Percentiles rank a stretch among this genome's conserved stretches.
phyloP scores from a whole-genome alignment of 495 filamentous ascomycete genomes.

The Friedmanniomyces simplex region DNA sequence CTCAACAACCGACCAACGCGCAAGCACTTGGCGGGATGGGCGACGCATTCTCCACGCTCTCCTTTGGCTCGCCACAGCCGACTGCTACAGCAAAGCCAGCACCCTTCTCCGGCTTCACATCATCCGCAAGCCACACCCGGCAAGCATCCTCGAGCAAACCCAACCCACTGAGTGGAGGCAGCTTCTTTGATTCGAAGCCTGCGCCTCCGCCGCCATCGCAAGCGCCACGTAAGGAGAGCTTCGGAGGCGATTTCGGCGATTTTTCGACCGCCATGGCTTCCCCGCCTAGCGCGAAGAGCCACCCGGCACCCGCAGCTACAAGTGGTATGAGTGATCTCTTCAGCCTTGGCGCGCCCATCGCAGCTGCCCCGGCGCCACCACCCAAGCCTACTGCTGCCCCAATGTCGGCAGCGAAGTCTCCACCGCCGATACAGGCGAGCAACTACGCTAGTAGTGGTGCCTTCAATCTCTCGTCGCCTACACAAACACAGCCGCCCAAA shows the following conservation, averaged over 20 bases:
- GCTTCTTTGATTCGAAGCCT: constrained; percentile 59
- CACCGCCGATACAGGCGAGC: constrained; percentile 12
- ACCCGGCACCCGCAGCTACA: constrained; percentile 36
- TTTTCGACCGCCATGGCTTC: constrained; percentile 23
- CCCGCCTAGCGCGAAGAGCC: not conserved
- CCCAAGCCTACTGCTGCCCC: constrained; percentile 22
- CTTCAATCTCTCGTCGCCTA: constrained; percentile 64
- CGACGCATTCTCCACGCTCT: constrained; percentile 79
- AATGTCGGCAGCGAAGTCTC: not conserved
- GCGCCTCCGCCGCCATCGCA: constrained; percentile 20
- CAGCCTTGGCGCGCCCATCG: constrained; percentile 50
- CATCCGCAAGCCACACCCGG: constrained; percentile 45
- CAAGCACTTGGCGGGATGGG: constrained; percentile 63
- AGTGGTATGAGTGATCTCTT: constrained; percentile 64
- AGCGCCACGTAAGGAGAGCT: constrained; percentile 3
- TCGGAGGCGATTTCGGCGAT: constrained; percentile 30
- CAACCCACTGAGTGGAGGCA: constrained; percentile 42
- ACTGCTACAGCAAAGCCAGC: constrained; percentile 48
- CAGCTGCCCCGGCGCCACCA: constrained; percentile 22
- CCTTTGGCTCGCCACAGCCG: constrained; percentile 53
- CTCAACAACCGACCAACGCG: constrained; percentile 36
- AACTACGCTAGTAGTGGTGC: constrained; percentile 41
- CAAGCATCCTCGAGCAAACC: constrained; percentile 34
- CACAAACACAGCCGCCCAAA: constrained; percentile 28
- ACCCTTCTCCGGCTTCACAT: constrained; percentile 62